phyloP scores from a whole-genome alignment of 2,329 filamentous ascomycete genomes.

The Pseudopithomyces chartarum region DNA sequence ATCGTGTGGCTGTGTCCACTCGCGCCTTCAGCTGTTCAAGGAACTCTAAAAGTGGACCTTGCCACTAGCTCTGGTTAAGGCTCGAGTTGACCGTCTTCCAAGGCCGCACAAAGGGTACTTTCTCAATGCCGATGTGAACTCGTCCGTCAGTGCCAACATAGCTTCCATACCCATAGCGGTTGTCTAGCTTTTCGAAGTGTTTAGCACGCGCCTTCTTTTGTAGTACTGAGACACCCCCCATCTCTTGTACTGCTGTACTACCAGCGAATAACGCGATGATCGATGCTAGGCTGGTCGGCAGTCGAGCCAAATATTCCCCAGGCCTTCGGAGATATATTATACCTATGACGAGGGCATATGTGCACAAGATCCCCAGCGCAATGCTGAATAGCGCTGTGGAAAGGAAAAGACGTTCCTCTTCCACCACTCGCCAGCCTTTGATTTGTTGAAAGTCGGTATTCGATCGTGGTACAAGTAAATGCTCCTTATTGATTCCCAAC shows the following conservation, averaged over 20 bases:
- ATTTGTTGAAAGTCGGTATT: not conserved
- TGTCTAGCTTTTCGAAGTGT: constrained; percentile 20
- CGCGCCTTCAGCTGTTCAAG: not conserved
- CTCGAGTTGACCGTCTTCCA: constrained; percentile 1
- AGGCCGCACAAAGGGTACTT: constrained; percentile 44
- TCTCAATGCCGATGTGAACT: constrained; percentile 57
- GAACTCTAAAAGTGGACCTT: not conserved
- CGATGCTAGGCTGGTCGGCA: constrained; percentile 59
- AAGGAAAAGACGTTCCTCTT: constrained; percentile 56
- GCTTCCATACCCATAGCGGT: constrained; percentile 54
- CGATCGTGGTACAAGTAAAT: constrained; percentile 40
- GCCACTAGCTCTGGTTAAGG: not conserved
- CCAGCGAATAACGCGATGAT: constrained; percentile 56
- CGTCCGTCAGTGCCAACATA: constrained; percentile 55
- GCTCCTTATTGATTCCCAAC: constrained; percentile 49
- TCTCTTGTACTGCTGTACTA: constrained; percentile 50
- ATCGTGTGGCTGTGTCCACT: not conserved
- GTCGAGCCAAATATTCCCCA: constrained; percentile 52
- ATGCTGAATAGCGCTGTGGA: constrained; percentile 54
- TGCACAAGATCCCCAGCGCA: constrained; percentile 48
- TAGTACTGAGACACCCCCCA: constrained; percentile 27
- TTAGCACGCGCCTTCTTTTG: constrained; percentile 18
- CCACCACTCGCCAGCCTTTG: constrained; percentile 15
- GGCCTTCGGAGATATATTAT: constrained; percentile 51
- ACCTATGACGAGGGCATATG: constrained; percentile 52